Evolutionary conservation across 176 grass and related monocot genomes (phyloP), one percentile per base, ranked within the genome.

Genomic region (Carex parvula): DNA sequence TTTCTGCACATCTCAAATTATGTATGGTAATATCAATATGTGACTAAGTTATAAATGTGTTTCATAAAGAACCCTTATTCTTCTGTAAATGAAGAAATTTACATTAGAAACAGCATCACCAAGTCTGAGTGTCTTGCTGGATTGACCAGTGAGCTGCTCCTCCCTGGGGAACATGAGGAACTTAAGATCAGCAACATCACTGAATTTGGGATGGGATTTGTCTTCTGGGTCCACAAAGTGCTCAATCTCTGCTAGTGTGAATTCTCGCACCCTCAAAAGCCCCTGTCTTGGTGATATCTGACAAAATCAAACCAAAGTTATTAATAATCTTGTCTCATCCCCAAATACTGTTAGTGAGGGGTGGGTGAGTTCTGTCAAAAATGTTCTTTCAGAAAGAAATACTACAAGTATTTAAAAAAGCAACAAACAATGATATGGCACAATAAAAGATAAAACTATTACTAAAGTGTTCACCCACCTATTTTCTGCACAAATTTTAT

Each of bases 201-300:
- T 62, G 79, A 98, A 98, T 79, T 93, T 98, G 70, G 90, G 92
- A 64, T 98, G 95, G 17, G 95, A 98, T 79, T 98, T 98, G 50
- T 98, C 94, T 84, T 97, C 92, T 59, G 94, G 94, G 79, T 97
- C 94, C 71, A 97, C 92, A 87, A 97, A 97, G 74, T 94, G 94
- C 87, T 97, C 94, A 83, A 97, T 97, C 82, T 97, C 94, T 1
- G 90, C 94, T 63, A 97, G 77, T 42, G 95, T 97, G 66, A 97
- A 97, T 68, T 97, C 95, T 22, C 95, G 92, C 22, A 94, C 95
- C 88, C 95, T 88, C 54, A 97, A 62, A 88, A 97, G 95, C 46
- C 95, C 95, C 94, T 94, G 95, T 57, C 95, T 92, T 12, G 94
- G 95, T 52, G 92, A 97, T 82, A 97, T 97, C 95, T 94, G 29